Conservation (phyloP, 2,329 filamentous ascomycete genomes). For the Ophiosphaerella herpotricha region DNA sequence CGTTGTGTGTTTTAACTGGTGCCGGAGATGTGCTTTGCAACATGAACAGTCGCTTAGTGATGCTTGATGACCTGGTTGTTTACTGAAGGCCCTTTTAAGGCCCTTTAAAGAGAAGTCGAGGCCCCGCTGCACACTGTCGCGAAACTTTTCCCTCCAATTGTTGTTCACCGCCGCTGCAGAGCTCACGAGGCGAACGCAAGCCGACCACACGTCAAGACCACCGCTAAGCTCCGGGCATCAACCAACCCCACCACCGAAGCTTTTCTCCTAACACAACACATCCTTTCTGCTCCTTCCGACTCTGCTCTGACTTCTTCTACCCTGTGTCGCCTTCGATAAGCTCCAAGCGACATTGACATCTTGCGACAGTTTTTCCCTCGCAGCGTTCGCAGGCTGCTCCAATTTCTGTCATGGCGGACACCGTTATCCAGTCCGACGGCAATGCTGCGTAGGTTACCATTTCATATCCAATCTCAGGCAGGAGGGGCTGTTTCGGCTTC, state of each 20-base stretch:
- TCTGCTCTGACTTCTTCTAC: constrained; percentile 14
- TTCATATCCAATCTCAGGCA: neutral
- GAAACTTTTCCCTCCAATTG: constrained; percentile 22
- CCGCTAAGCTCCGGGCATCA: constrained; percentile 28
- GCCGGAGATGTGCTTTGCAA: constrained; percentile 41
- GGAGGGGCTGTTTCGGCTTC: no score
- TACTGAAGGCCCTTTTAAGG: constrained; percentile 25
- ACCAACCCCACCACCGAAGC: constrained; percentile 43
- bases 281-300: constrained; percentile 33
- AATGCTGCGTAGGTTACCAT: constrained; percentile 52
- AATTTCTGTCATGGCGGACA: constrained; percentile 50
- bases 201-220: constrained; percentile 38
- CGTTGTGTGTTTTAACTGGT: constrained; percentile 23
- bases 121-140: constrained; percentile 17
- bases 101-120: constrained; percentile 25
- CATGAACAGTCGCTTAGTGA: constrained; percentile 40
- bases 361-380: constrained; percentile 23
- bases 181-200: constrained; percentile 20
- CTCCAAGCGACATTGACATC: constrained; percentile 29
- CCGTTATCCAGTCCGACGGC: constrained; percentile 52
- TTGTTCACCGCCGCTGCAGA: constrained; percentile 21
- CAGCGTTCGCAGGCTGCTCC: constrained; percentile 24
- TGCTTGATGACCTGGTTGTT: constrained; percentile 32
- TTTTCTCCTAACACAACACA: constrained; percentile 35
- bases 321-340: constrained; percentile 11